phyloP scores from a whole-genome alignment of 768 basidiomycete genomes.

The Xanthoconium purpureum region DNA sequence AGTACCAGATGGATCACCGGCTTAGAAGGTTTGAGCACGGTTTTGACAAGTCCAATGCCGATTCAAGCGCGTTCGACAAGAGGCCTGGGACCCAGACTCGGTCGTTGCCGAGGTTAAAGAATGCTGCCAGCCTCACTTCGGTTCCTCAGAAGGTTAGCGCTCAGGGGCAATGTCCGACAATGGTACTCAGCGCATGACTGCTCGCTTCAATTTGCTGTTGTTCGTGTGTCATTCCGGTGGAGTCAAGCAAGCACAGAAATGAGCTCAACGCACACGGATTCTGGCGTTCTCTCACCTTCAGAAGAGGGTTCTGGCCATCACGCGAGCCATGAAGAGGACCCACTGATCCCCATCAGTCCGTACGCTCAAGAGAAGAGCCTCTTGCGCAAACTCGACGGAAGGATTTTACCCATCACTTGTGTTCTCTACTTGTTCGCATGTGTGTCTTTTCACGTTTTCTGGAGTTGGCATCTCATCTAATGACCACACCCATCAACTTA shows the following conservation, averaged over 20 bases:
- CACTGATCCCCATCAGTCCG: conserved; percentile 17
- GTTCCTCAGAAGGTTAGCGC: too few relatives aligned
- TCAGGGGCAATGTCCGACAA: too few relatives aligned
- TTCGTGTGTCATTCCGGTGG: too few relatives aligned
- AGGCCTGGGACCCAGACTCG: too few relatives aligned
- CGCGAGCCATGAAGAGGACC: conserved; percentile 15
- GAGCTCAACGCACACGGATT: conserved; percentile 15
- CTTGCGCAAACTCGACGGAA: conserved; percentile 60
- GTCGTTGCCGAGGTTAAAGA: too few relatives aligned
- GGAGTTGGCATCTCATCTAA: background rate
- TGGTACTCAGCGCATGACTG: too few relatives aligned
- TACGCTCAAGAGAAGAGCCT: conserved; percentile 47
- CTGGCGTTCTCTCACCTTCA: background rate
- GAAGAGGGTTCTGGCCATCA: conserved; percentile 1
- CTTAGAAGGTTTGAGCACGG: too few relatives aligned
- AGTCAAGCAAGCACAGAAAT: background rate
- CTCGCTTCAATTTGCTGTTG: too few relatives aligned
- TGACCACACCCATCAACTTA: background rate
- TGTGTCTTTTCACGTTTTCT: conserved; percentile 39
- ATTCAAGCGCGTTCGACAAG: too few relatives aligned
- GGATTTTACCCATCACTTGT: conserved; percentile 70
- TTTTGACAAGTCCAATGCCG: too few relatives aligned
- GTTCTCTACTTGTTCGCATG: conserved; percentile 75
- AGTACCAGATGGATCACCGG: too few relatives aligned
- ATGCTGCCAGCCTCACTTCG: too few relatives aligned